Conservation (phyloP, 495 filamentous ascomycete genomes). For the Penicilliopsis zonata region DNA sequence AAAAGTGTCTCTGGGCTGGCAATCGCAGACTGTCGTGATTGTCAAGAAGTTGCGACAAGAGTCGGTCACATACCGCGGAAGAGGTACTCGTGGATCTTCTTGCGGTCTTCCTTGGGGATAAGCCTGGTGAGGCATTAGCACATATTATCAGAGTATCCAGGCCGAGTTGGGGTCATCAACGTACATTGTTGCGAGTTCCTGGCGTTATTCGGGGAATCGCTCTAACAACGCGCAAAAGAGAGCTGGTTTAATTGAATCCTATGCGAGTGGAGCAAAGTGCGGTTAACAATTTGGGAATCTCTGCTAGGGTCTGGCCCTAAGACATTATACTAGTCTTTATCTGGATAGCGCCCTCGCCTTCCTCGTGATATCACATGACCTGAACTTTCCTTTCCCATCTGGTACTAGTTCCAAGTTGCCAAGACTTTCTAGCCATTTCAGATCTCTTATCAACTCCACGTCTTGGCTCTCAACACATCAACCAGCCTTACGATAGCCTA, state of each 20-base stretch:
- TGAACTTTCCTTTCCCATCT: background rate
- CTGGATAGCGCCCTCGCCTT: background rate
- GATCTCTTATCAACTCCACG: conserved; percentile 1
- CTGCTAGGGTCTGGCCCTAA: conserved; percentile 29
- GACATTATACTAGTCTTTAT: conserved; percentile 6
- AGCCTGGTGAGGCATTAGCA: conserved; percentile 46
- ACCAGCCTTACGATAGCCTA: no score
- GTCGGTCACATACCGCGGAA: conserved; percentile 65
- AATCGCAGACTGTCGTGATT: background rate
- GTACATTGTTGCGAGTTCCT: conserved; percentile 50
- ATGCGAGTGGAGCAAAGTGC: conserved; percentile 36
- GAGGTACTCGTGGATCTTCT: conserved; percentile 99
- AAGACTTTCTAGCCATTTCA: background rate
- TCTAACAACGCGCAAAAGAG: conserved; percentile 33
- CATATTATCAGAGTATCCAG: conserved; percentile 1
- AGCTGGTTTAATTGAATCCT: conserved; percentile 28
- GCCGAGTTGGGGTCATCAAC: conserved; percentile 5
- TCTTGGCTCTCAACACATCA: no score
- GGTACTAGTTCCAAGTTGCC: no score
- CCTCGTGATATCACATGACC: conserved; percentile 5
- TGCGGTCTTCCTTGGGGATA: conserved; percentile 99
- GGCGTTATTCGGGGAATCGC: conserved; percentile 47
- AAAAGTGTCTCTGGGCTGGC: background rate
- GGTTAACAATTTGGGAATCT: conserved; percentile 18
- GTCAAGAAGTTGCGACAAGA: conserved; percentile 5